Evolutionary conservation across 2,329 filamentous ascomycete species (phyloP).

Genomic region (Fusarium verrucosum): DNA sequence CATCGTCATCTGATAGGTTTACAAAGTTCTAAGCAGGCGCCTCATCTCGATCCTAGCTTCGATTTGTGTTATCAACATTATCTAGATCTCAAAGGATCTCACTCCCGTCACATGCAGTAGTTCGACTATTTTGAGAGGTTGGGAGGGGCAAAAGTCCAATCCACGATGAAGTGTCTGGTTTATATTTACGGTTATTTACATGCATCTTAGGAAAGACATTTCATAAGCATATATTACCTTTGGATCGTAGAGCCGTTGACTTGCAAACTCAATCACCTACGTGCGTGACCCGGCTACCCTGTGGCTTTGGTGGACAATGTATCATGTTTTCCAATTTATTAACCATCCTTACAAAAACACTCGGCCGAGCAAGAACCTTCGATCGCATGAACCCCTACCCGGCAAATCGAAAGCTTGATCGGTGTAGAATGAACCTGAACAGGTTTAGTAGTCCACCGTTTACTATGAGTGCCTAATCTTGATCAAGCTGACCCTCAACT

Average conservation of each 20-base stretch:
- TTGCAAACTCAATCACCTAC: too few species aligned
- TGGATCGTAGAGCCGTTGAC: neutral
- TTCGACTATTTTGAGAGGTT: neutral
- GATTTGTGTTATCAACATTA: neutral
- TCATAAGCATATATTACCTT: neutral
- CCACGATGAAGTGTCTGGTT: neutral
- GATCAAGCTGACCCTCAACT: slow-evolving; percentile 2
- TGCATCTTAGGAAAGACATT: neutral
- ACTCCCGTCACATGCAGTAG: neutral
- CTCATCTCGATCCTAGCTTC: neutral
- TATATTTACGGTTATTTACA: neutral
- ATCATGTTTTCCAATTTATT: too few species aligned
- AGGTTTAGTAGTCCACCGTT: slow-evolving; percentile 9
- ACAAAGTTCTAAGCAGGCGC: slow-evolving; percentile 7
- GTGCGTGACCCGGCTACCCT: neutral
- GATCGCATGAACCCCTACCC: neutral
- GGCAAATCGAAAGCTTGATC: slow-evolving; percentile 1
- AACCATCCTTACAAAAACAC: neutral
- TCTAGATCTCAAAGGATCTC: neutral
- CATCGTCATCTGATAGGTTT: slow-evolving; percentile 13
- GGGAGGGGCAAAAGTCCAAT: neutral
- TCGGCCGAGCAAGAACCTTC: slow-evolving; percentile 13
- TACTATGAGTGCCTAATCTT: slow-evolving; percentile 12
- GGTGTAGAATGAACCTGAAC: neutral
- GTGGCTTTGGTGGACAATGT: too few species aligned